phyloP scores from a whole-genome alignment of 1,284 basidiomycete genomes.

The Ganoderma lucidum region DNA sequence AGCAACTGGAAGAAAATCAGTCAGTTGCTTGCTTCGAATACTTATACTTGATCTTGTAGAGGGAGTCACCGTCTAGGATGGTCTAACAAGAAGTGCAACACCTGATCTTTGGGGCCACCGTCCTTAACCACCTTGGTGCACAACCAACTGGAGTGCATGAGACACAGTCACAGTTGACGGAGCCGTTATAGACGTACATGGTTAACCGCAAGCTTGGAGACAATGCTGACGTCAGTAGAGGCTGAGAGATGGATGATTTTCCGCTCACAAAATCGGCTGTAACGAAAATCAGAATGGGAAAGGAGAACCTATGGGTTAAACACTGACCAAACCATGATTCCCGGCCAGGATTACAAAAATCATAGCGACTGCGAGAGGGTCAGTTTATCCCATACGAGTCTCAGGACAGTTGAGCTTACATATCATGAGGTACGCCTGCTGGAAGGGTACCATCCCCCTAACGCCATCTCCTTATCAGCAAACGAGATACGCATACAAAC shows the following conservation, averaged over 20 bases:
- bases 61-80: slow-evolving; percentile 71
- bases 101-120: slow-evolving; percentile 60
- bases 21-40: not conserved
- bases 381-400: not conserved
- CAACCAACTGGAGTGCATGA: slow-evolving; percentile 51
- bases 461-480: not conserved
- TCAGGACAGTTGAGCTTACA: slow-evolving; percentile 40
- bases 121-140: slow-evolving; percentile 55
- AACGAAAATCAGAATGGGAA: slow-evolving; percentile 1
- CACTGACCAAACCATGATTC: slow-evolving; percentile 59
- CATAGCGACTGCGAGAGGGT: slow-evolving; percentile 48
- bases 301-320: too few species aligned
- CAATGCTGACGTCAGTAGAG: slow-evolving; percentile 6
- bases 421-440: slow-evolving; percentile 60
- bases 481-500: not conserved
- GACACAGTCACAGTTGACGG: not conserved
- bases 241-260: not conserved
- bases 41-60: not conserved
- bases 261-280: slow-evolving; percentile 49
- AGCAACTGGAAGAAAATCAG: slow-evolving; percentile 59
- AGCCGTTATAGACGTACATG: slow-evolving; percentile 29
- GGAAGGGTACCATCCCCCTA: slow-evolving; percentile 65
- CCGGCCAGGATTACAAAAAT: slow-evolving; percentile 60
- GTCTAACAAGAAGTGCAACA: slow-evolving; percentile 81
- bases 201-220: slow-evolving; percentile 31